phyloP scores from a whole-genome alignment of 306 rosid genomes.

The Dalbergia cultrata region DNA sequence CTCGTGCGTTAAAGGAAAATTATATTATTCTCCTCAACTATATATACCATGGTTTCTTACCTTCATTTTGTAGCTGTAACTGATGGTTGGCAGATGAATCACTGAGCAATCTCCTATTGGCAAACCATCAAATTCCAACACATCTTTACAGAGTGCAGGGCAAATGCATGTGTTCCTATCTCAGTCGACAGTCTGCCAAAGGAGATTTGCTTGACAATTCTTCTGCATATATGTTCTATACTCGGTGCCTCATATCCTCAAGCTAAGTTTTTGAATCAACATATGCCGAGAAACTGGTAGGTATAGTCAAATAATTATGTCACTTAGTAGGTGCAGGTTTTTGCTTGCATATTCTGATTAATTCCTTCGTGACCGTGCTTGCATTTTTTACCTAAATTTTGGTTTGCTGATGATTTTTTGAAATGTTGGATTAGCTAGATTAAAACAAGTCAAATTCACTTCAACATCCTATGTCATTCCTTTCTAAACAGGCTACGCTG shows the following conservation, averaged over 20 bases:
- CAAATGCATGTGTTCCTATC: not conserved
- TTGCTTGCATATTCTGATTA: not conserved
- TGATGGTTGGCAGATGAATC: not conserved
- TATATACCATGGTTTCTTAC: not conserved
- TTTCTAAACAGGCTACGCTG: no score
- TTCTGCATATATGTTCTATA: not conserved
- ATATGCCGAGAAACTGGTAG: not conserved
- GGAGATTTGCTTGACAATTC: constrained; percentile 45
- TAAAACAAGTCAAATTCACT: no score
- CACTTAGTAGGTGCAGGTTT: not conserved
- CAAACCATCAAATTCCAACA: constrained; percentile 27
- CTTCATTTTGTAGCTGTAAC: not conserved
- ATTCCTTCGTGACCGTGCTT: not conserved
- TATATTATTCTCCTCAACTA: not conserved
- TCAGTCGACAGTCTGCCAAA: constrained; percentile 27
- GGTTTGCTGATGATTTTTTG: not conserved
- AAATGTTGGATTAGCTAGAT: not conserved
- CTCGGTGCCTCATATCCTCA: not conserved
- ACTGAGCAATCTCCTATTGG: constrained; percentile 37
- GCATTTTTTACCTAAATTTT: not conserved
- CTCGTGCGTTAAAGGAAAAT: not conserved
- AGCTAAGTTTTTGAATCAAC: not conserved
- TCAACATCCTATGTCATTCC: no score
- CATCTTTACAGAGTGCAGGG: not conserved
- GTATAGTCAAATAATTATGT: not conserved